These are phyloP conservation scores for Kluyveromyces wickerhamii DNA, from an alignment of 805 yeast species.

Conservation along the genomic window DNA sequence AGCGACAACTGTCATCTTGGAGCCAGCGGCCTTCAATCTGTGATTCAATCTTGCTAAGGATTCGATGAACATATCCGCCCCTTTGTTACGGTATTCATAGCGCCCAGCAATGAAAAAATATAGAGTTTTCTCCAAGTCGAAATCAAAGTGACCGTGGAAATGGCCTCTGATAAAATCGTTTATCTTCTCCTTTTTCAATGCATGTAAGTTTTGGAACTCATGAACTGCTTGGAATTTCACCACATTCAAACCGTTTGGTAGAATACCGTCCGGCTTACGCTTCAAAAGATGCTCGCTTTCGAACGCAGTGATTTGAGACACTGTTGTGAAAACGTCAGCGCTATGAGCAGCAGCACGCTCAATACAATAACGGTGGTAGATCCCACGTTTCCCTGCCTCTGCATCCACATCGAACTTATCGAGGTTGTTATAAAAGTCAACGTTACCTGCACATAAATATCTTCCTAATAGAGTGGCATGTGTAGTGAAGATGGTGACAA, in stretches of 20 bases:
- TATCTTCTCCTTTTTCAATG: conserved; percentile 81
- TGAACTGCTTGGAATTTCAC: conserved; percentile 96
- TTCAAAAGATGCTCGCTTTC: conserved; percentile 89
- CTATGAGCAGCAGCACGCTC: conserved; percentile 95
- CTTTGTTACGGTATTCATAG: conserved; percentile 93
- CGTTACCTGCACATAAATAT: conserved; percentile 90
- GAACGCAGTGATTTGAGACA: conserved; percentile 93
- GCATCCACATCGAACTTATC: conserved; percentile 89
- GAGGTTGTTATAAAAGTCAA: conserved; percentile 89
- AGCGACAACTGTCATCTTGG: conserved; percentile 91
- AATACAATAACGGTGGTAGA: conserved; percentile 92
- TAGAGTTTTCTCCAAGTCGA: conserved; percentile 86
- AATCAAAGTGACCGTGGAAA: conserved; percentile 93
- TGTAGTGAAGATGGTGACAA: conserved; percentile 92
- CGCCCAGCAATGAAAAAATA: conserved; percentile 97
- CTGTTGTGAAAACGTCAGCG: conserved; percentile 95
- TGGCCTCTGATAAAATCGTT: conserved; percentile 95
- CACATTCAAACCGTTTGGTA: conserved; percentile 94
- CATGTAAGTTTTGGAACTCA: conserved; percentile 95
- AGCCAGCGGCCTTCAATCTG: conserved; percentile 67
- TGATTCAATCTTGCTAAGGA: conserved; percentile 88
- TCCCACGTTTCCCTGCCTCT: conserved; percentile 96
- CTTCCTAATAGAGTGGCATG: conserved; percentile 95
- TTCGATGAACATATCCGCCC: conserved; percentile 92
- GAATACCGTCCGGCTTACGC: conserved; percentile 95